Percentiles rank a stretch among this genome's conserved stretches.
phyloP scores from a whole-genome alignment of 2,329 filamentous ascomycete species.

The Pseudogymnoascus sp. region DNA sequence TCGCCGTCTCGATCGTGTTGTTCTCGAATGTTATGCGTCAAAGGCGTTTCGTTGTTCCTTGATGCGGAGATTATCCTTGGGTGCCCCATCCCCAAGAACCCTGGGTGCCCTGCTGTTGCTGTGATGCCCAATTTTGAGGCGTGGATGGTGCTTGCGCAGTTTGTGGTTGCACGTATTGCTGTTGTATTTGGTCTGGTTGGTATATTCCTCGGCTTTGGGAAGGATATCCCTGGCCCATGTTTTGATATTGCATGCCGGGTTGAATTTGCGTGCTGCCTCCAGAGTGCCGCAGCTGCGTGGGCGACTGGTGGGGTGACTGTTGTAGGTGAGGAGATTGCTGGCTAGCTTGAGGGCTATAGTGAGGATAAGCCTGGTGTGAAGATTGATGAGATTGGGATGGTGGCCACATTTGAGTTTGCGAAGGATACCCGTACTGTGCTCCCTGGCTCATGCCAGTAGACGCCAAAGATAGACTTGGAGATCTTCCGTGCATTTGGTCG shows the following conservation, averaged over 20 bases:
- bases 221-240: conserved; percentile 51
- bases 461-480: conserved; percentile 50
- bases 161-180: conserved; percentile 59
- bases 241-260: conserved; percentile 51
- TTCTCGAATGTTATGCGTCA: conserved; percentile 7
- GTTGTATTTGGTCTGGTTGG: conserved; percentile 51
- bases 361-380: conserved; percentile 47
- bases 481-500: conserved; percentile 57
- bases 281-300: conserved; percentile 52
- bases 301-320: conserved; percentile 45
- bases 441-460: conserved; percentile 44
- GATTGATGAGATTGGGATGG: conserved; percentile 53
- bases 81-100: conserved; percentile 26
- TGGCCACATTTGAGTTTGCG: conserved; percentile 55
- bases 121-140: conserved; percentile 27
- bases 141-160: conserved; percentile 31
- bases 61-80: conserved; percentile 12
- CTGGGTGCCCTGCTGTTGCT: conserved; percentile 23
- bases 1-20: conserved; percentile 5
- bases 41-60: conserved; percentile 5
- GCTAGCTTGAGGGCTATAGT: conserved; percentile 40
- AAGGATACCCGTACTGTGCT: conserved; percentile 50
- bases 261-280: conserved; percentile 47
- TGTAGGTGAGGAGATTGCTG: conserved; percentile 30
- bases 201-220: conserved; percentile 50